Base-by-base conservation (phyloP, 1,284 basidiomycete species). In the Papiliotrema laurentii region DNA sequence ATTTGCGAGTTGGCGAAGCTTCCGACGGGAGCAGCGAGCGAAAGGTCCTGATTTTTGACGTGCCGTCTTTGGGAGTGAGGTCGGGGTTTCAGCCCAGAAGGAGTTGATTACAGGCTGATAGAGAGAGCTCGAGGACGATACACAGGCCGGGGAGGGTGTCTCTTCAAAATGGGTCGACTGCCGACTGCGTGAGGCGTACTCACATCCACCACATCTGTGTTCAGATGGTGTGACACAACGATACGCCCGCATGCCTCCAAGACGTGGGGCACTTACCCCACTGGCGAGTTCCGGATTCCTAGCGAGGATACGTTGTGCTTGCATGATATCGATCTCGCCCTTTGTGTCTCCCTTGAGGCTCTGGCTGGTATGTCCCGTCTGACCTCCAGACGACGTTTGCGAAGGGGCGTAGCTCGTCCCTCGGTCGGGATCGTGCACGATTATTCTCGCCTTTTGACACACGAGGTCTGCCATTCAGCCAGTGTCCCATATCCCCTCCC, bases 131-230 rank as follows among this genome's bases (percentile, higher is more conserved):
- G n/a, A 13, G 19, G 30, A 9, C 30, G 30, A 16, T 33, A 33
- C 24, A 31, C 21, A 11, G 6, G 48, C 13, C 18, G 18, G 16
- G 31, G 9, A 10, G 24, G 31, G n/a, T 19, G 27, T n/a, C n/a
- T n/a, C n/a, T n/a, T n/a, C n/a, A n/a, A n/a, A n/a, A n/a, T n/a
- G n/a, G n/a, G 40, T 33, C 30, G 30, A 33, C n/a, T n/a, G 30
- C n/a, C n/a, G n/a, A n/a, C n/a, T n/a, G n/a, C n/a, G 30, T 33
- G n/a, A 16, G 14, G 47, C 16, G n/a, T 22, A 9, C 5, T 59
- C 47, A 68, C 66, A 68, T 68, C 66, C 66, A 68, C 66, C 66
- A 68, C 28, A 56, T 58, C 64, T 67, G 22, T 19, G n/a, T n/a
- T n/a, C n/a, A n/a, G n/a, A n/a, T 16, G 13, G 14, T 45, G 7